These are phyloP conservation scores for Carex pumila DNA, from an alignment of 176 grass and related monocot species.

Conservation along the genomic window DNA sequence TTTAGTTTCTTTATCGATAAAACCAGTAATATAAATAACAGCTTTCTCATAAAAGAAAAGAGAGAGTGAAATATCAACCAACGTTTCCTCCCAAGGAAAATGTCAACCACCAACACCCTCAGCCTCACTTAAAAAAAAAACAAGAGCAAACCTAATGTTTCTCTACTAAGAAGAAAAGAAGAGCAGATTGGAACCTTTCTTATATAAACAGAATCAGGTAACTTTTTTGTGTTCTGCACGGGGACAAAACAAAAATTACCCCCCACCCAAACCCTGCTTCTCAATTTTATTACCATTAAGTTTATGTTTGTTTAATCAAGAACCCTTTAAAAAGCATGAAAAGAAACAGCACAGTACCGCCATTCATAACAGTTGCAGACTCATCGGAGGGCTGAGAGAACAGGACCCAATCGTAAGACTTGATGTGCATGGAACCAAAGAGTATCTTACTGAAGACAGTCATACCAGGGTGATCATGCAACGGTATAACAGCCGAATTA, in stretches of 20 bases:
- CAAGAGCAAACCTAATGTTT: neutral
- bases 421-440: slow-evolving; percentile 87
- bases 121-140: neutral
- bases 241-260: neutral
- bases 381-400: neutral
- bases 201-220: neutral
- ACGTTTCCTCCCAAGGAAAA: neutral
- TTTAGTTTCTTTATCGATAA: neutral
- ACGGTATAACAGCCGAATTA: slow-evolving; percentile 56
- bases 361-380: neutral
- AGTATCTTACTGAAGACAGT: slow-evolving; percentile 94
- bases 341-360: neutral
- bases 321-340: neutral
- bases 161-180: neutral
- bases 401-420: slow-evolving; percentile 71
- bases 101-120: neutral
- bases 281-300: neutral
- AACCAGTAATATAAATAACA: neutral
- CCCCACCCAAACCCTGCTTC: neutral
- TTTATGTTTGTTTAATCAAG: neutral
- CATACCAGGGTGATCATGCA: slow-evolving; percentile 94
- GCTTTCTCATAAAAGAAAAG: neutral
- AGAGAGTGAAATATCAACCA: neutral
- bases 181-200: neutral
- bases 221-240: neutral